Evolutionary conservation across 768 basidiomycete genomes (phyloP), one percentile per base, ranked within the genome.

Genomic region (Saitozyma sp.): DNA sequence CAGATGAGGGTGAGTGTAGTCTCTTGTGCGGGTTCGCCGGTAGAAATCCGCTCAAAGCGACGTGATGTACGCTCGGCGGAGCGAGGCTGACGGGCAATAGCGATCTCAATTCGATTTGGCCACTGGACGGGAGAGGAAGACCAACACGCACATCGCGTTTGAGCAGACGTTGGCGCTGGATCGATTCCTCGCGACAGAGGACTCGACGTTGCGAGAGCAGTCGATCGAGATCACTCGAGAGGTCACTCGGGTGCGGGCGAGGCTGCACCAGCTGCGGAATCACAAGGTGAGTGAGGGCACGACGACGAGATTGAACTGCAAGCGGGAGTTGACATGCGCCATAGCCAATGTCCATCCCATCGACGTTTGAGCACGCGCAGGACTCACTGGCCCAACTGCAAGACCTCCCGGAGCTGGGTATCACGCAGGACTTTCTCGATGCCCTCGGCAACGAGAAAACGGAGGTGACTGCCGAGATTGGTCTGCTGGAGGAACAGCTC

Each of bases 121-220:
- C 68, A 92, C 89, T 0, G 84, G 91, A 59, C 90, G 93, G 67
- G 88, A 92, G 14, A 92, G 90, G 83, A 99, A 99, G 79, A 92
- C 91, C 6, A 95, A 99, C 74, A 92, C 92, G 4, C 95, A 92
- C 78, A 88, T 99, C 67, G 89, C 88, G 71, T 96, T 95, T 74
- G 87, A 84, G 16, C 90, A 93, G 78, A 89, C 86, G 9, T 83
- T 99, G 13, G 88, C 86, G 73, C 86, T 98, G 85, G 93, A 96
- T 78, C 88, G 96, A 13, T 99, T 94, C 82, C 82, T 95, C 53
- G 89, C 91, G 63, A 85, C 83, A 53, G 89, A 86, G 3, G 84
- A 89, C 70, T 83, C 85, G 0, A 82, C 83, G 63, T 92, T 90
- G 83, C 89, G 87, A 70, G 82, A 83, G 16, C 84, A 83, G 50